Evolutionary conservation across 257 asterid genomes (phyloP), one percentile per base, ranked within the genome.

Genomic region (Perilla frutescens): DNA sequence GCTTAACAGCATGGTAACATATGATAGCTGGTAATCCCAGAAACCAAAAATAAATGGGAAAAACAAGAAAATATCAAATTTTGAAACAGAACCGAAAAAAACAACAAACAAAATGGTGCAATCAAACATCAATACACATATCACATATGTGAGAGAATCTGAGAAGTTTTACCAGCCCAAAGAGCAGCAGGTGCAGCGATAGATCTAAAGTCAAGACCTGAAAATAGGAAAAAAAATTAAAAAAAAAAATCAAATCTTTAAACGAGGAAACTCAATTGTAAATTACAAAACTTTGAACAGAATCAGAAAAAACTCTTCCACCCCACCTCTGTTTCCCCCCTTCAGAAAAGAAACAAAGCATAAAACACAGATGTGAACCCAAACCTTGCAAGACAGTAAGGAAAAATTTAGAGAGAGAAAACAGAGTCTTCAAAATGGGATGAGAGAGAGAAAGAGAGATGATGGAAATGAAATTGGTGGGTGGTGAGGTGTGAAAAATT

Each of bases 201-300:
- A 86, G 96, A 93, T 93, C 96, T 81, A 83, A 34, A 73, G 76
- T 76, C 84, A 83, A 81, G 70, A 87, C 96, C 97, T 91, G 89
- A 56, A 76, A 82, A 84, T 26, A 64, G 73, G 66, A 78, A 80
- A 66, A 67, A 72, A n/a, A 76, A 20, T 20, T 20, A 77, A 26
- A 66, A 69, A 68, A 75, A 81, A 71, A 72, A 62, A 80, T 76
- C 41, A 79, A 80, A 15, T 72, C 66, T 79, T 57, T n/a, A 5
- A 29, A 15, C 32, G 66, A 64, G 1, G n/a, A 66, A 36, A 41
- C 43, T 32, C 50, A 20, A 45, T 66, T 50, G 29, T n/a, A 71
- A 75, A 36, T 43, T 60, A 54, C 44, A 48, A 56, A 74, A 65
- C 47, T 74, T 50, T 51, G 53, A 59, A 68, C 12, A 70, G 57